Base-by-base conservation (phyloP, 768 basidiomycete genomes). In the Leucocoprinus leucothites region DNA sequence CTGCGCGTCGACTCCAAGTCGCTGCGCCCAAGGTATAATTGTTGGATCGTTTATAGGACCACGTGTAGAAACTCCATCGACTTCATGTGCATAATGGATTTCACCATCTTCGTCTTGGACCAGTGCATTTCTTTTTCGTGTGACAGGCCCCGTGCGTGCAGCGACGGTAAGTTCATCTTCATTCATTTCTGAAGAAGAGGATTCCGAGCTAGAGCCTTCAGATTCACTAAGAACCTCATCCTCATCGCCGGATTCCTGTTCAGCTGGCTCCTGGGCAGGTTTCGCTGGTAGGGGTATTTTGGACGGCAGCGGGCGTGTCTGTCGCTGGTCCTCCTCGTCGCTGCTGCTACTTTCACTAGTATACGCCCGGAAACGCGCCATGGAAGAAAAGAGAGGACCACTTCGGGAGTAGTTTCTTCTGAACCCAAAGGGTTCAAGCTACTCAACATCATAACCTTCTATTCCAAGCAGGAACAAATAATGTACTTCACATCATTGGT, bases 1-100 rank as follows among this genome's bases (percentile, higher is more conserved):
- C 67, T 91, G 90, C 13, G 86, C 79, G 66, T 95, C 91, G n/a
- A 94, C 75, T 4, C 89, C 87, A 24, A 86, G 67, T 48, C 82
- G 82, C 45, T 85, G 79, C 13, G 86, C 83, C 87, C 89, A 90
- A 36, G 88, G 82, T 51, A 84, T 81, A 42, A 84, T 74, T 5
- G 78, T 76, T 5, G 80, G 70, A 57, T 83, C 80, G 18, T 60
- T 53, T 42, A 56, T 16, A 6, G 66, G 69, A 49, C 60, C 65
- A 19, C 66, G 62, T 14, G 72, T 68, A 9, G 67, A 57, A 1
- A 69, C 58, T 3, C 74, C 63, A 63, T 82, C 81, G 6, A 76
- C 64, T 64, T 81, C 81, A 54, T 78, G 74, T 16, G 74, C 73
- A 63, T 69, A 75, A 18, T 63, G 70, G 36, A 74, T 71, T 52